phyloP scores from a whole-genome alignment of 345 rosid species.

The Melaleuca alternifolia region DNA sequence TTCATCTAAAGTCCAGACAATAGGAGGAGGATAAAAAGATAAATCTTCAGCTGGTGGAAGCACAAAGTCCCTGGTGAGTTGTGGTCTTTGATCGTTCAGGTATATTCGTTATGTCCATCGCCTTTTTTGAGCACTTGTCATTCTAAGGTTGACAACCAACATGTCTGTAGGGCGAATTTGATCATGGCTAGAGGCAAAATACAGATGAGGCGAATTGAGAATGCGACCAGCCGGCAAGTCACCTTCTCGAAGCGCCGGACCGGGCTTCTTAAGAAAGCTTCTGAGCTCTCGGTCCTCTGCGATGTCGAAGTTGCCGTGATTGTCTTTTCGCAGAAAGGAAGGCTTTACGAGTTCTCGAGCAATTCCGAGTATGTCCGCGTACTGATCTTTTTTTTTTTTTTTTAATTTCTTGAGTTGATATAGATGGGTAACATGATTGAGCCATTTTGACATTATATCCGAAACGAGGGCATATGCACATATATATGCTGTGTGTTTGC shows the following conservation, averaged over 20 bases:
- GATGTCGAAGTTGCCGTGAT: slow-evolving; percentile 1
- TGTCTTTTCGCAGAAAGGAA: slow-evolving; percentile 1
- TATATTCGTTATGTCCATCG: too few species aligned
- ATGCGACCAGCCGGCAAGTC: background rate
- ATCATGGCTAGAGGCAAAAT: background rate
- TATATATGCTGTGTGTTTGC: too few species aligned
- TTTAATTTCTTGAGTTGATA: background rate
- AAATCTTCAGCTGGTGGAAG: background rate
- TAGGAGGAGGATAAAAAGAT: background rate
- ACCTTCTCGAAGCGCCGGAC: slow-evolving; percentile 1
- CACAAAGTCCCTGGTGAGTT: too few species aligned
- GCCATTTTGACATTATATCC: too few species aligned
- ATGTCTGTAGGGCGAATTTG: background rate
- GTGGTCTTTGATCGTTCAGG: too few species aligned
- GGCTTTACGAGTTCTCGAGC: background rate
- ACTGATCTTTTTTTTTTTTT: too few species aligned
- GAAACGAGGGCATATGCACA: too few species aligned
- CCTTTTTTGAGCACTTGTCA: background rate
- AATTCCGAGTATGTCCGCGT: background rate
- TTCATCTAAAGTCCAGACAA: background rate
- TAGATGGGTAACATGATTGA: too few species aligned
- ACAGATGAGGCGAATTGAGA: slow-evolving; percentile 2
- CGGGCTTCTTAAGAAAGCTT: background rate
- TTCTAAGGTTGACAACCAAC: background rate
- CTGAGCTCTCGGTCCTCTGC: slow-evolving; percentile 1